phyloP scores from a whole-genome alignment of 2,329 filamentous ascomycete species.

The Ceratocystis variospora region DNA sequence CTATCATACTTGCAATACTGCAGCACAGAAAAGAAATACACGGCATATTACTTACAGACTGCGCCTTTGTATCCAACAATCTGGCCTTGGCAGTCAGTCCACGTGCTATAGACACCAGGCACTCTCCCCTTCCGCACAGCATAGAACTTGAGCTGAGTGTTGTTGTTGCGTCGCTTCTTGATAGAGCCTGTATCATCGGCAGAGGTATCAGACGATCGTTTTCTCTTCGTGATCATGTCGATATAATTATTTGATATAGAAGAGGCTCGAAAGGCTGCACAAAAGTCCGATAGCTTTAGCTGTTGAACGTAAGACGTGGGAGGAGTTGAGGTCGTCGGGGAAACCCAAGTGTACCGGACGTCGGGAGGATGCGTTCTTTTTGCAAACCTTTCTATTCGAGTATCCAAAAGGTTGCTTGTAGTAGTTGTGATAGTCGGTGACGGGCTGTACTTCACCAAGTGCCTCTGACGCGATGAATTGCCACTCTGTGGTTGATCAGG shows the following conservation, averaged over 20 bases:
- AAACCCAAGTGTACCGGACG: not conserved
- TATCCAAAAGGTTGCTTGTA: not conserved
- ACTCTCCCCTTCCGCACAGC: slow-evolving; percentile 43
- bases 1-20: slow-evolving; percentile 27
- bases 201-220: not conserved
- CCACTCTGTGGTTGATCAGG: not conserved
- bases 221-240: not conserved
- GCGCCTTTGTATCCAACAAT: slow-evolving; percentile 50
- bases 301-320: not conserved
- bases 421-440: not conserved
- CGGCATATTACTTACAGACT: slow-evolving; percentile 41
- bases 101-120: slow-evolving; percentile 49
- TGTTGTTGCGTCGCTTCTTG: slow-evolving; percentile 37
- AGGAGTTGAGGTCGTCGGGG: not conserved
- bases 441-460: not conserved
- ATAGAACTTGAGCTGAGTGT: slow-evolving; percentile 44
- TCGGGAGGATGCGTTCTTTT: not conserved
- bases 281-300: not conserved
- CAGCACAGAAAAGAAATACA: not conserved
- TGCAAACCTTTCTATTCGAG: not conserved
- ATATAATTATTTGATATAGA: not conserved
- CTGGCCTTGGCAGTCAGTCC: slow-evolving; percentile 47
- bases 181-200: slow-evolving; percentile 8
- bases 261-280: not conserved
- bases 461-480: not conserved